Evolutionary conservation across 2,329 filamentous ascomycete species (phyloP), one percentile per base, ranked within the genome.

Genomic region (Leptographium procerum): DNA sequence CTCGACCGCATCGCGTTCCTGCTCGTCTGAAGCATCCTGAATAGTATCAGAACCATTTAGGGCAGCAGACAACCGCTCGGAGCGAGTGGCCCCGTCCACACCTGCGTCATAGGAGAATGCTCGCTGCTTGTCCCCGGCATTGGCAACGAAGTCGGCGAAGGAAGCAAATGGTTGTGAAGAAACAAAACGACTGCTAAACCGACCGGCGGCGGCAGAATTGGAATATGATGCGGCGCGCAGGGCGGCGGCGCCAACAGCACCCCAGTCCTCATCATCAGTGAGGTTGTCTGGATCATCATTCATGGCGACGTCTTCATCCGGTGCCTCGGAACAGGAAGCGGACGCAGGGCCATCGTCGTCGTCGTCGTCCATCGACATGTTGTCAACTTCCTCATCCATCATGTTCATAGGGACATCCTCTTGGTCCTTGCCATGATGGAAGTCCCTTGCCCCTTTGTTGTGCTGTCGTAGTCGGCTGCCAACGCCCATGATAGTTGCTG

Each of bases 231-330:
- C 79, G 60, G 82, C 81, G 63, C 91, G 85, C 65, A 96, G 80
- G 64, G 89, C 89, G 57, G 88, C 90, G 33, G 91, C 89, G 57
- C 91, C 92, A 62, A 96, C 87, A 56, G 88, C 84, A 52, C 88
- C 89, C 91, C 92, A 96, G 72, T 97, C 91, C 72, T 97, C 92
- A 69, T 96, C 90, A 69, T 97, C 94, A 28, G 94, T 97, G 60
- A 89, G 82, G 68, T 96, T 90, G 64, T 88, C 86, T 61, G 89
- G 84, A 68, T 95, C 87, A 65, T 89, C 87, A 65, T 85, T 84
- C 73, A 70, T 78, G 64, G 67, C 76, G 65, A 75, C 75, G 61
- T 83, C 77, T 61, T 88, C 86, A 57, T 85, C 83, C 48, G 82
- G 81, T 22, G 86, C 87, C 66, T 90, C 87, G 34, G 87, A 90